Conservation (phyloP, 108 stramenopile species). For the Pseudonitzschia pungens region DNA sequence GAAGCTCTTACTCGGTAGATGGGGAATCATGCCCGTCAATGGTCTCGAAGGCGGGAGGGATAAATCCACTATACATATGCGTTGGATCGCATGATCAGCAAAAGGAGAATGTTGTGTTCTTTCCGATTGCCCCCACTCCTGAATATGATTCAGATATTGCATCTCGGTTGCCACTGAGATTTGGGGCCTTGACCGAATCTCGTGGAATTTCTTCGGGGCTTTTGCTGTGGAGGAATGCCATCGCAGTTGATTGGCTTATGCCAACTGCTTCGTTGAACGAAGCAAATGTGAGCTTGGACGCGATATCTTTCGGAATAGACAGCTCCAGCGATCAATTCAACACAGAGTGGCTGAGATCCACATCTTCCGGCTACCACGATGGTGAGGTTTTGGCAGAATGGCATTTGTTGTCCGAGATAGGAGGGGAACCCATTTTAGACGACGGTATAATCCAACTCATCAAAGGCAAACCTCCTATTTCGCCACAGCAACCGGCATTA, state of each 20-base stretch:
- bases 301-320: not conserved
- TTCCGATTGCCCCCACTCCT: not conserved
- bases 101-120: not conserved
- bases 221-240: not conserved
- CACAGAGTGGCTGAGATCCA: not conserved
- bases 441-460: not conserved
- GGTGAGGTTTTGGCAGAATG: not conserved
- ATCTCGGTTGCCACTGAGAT: not conserved
- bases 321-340: not conserved
- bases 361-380: not conserved
- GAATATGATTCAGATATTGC: not conserved
- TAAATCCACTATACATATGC: constrained; percentile 3
- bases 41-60: not conserved
- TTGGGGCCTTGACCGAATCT: not conserved
- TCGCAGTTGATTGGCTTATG: not conserved
- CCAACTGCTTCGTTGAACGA: not conserved
- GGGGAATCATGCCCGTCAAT: not conserved
- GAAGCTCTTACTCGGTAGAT: not conserved
- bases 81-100: not conserved
- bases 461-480: not conserved
- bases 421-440: not conserved
- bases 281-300: not conserved
- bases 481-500: not conserved
- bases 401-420: not conserved
- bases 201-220: not conserved